Evolutionary conservation across 2,329 filamentous ascomycete species (phyloP), one percentile per base, ranked within the genome.

Genomic region (Berkeleyomyces basicola): DNA sequence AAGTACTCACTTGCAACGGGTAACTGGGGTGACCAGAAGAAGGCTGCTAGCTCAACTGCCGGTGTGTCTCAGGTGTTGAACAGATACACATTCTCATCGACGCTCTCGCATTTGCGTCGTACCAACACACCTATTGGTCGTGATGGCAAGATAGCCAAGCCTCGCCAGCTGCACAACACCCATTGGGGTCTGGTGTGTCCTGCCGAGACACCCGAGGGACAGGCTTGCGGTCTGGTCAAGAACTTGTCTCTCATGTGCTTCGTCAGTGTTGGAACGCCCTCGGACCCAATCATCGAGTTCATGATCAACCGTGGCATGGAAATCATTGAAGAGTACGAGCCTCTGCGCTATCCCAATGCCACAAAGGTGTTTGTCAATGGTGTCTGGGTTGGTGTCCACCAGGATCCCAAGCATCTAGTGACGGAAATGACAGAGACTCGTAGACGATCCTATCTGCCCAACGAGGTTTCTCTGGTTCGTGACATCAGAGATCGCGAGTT

Each of bases 21-120:
- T 67, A 99, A 99, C 75, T 99, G 93, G 95, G 95, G 93, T 70
- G 93, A 99, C 68, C 93, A 99, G 77, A 99, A 97, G 81, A 99
- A 97, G 78, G 91, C 93, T 23, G 88, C 88, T 69, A 92, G 87
- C 68, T 89, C 91, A 1, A 97, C 95, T 67, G 93, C 93, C 57
- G 95, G 93, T 79, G 93, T 99, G 57, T 97, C 92, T 58, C 93
- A 99, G 75, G 95, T 99, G 75, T 76, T 99, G 70, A 99, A 96
- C 77, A 84, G 93, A 72, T 99, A 97, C 73, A 97, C 95, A 0
- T 99, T 96, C 71, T 85, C 93, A 14, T 99, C 95, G 47, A 97
- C 92, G 0, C 76, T 99, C 51, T 99, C 93, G 16, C 95, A 99
- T 85, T 81, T 99, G 75, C 86, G 95, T 69, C 86, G 93, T 70